phyloP scores from a whole-genome alignment of 768 basidiomycete species.

The Rhizopogon rudus region DNA sequence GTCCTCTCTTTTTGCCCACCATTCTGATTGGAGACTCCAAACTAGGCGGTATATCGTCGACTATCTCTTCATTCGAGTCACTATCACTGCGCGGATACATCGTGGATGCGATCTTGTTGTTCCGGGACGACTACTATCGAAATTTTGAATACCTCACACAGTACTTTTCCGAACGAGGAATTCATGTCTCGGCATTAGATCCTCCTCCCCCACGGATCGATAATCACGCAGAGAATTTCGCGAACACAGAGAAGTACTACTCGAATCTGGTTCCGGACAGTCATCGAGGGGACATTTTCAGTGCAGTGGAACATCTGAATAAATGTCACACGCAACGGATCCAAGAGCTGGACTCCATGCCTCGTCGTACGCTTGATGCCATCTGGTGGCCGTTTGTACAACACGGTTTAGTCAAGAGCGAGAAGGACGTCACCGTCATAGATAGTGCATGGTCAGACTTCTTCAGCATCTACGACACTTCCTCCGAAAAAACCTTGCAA shows the following conservation, averaged over 20 bases:
- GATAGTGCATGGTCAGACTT: constrained; percentile 87
- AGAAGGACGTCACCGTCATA: constrained; percentile 80
- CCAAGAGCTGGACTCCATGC: constrained; percentile 73
- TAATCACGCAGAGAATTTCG: constrained; percentile 41
- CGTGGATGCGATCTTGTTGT: constrained; percentile 78
- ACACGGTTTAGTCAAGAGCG: constrained; percentile 64
- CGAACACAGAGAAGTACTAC: constrained; percentile 71
- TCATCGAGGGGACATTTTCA: constrained; percentile 34
- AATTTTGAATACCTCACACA: constrained; percentile 79
- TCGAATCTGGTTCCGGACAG: constrained; percentile 35
- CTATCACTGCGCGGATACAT: constrained; percentile 86
- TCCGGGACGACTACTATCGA: constrained; percentile 81
- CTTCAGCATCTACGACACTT: constrained; percentile 64
- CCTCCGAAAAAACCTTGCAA: constrained; percentile 12
- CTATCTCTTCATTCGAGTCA: constrained; percentile 91
- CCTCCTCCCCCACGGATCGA: constrained; percentile 51
- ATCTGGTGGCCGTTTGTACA: constrained; percentile 99
- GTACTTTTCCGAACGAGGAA: constrained; percentile 74
- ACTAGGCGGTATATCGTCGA: constrained; percentile 91
- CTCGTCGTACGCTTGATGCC: constrained; percentile 65
- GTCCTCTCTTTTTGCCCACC: constrained; percentile 83
- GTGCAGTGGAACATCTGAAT: constrained; percentile 56
- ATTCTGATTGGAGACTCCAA: constrained; percentile 84
- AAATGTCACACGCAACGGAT: constrained; percentile 59
- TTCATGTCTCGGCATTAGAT: constrained; percentile 49